phyloP scores from a whole-genome alignment of 352 stramenopile genomes.

The Plasmopara halstedii region DNA sequence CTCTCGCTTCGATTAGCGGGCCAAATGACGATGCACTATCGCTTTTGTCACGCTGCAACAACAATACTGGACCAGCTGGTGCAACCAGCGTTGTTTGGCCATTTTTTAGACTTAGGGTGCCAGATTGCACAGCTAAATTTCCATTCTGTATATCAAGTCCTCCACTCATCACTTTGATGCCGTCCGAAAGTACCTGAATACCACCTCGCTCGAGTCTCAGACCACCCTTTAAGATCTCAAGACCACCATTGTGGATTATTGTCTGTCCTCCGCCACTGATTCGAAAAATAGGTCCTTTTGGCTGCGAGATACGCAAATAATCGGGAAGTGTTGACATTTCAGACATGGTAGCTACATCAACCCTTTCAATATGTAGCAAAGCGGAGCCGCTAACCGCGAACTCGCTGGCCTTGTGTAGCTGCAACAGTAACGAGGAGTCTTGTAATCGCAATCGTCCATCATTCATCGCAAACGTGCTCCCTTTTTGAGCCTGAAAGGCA shows the following conservation, averaged over 20 bases:
- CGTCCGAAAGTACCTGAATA: slow-evolving; percentile 50
- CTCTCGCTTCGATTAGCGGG: slow-evolving; percentile 24
- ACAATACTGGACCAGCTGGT: slow-evolving; percentile 11
- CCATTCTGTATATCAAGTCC: slow-evolving; percentile 36
- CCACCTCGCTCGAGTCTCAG: slow-evolving; percentile 50
- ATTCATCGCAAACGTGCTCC: slow-evolving; percentile 36
- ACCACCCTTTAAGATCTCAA: slow-evolving; percentile 52
- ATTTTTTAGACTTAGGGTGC: slow-evolving; percentile 33
- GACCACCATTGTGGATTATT: slow-evolving; percentile 43
- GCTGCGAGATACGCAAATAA: slow-evolving; percentile 39
- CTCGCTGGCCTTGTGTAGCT: slow-evolving; percentile 11
- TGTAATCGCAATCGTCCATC: slow-evolving; percentile 32
- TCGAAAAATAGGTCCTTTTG: slow-evolving; percentile 35
- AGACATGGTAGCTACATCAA: slow-evolving; percentile 6
- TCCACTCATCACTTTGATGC: slow-evolving; percentile 37
- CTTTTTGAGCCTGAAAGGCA: slow-evolving; percentile 38
- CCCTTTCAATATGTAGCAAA: slow-evolving; percentile 34
- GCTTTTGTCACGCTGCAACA: slow-evolving; percentile 18
- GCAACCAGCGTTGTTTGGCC: slow-evolving; percentile 25
- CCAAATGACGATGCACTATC: slow-evolving; percentile 12
- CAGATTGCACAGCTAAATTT: slow-evolving; percentile 31
- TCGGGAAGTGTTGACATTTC: slow-evolving; percentile 22
- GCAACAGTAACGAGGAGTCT: slow-evolving; percentile 31
- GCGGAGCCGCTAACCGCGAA: slow-evolving; percentile 10
- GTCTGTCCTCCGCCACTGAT: slow-evolving; percentile 44